These are phyloP conservation scores for Hermanozyma aechmeae DNA, from an alignment of 805 yeast species.

Conservation along the genomic window DNA sequence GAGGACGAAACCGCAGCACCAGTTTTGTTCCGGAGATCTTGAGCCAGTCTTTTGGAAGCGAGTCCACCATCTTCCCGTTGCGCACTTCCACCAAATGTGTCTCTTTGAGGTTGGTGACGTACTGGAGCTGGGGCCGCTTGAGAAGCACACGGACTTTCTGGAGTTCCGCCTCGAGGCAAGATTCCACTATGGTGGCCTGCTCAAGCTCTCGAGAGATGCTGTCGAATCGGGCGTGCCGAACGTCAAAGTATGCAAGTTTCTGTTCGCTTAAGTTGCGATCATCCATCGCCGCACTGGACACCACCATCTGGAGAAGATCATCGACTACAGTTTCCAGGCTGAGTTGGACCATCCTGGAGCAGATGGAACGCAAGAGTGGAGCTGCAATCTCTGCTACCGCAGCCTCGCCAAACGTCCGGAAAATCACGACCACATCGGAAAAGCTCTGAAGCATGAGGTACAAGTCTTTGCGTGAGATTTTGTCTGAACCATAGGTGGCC, in stretches of 20 bases:
- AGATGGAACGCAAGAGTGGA: constrained; percentile 23
- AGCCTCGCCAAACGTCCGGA: constrained; percentile 6
- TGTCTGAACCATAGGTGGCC: constrained; percentile 16
- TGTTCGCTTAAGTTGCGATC: constrained; percentile 37
- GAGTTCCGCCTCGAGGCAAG: constrained; percentile 46
- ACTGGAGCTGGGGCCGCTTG: constrained; percentile 49
- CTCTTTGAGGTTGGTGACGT: constrained; percentile 48
- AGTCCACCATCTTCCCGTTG: constrained; percentile 41
- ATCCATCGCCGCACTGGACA: constrained; percentile 42
- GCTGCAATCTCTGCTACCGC: constrained; percentile 12
- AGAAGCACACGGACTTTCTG: constrained; percentile 32
- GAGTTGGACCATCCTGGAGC: constrained; percentile 27
- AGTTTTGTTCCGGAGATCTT: constrained; percentile 61
- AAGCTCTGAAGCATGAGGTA: constrained; percentile 43
- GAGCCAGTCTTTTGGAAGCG: constrained; percentile 68
- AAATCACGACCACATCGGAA: constrained; percentile 18
- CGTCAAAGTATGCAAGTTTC: constrained; percentile 18
- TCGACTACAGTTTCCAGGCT: constrained; percentile 21
- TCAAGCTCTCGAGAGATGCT: constrained; percentile 25
- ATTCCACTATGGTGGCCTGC: constrained; percentile 36
- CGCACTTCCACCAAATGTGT: constrained; percentile 73
- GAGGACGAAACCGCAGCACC: constrained; percentile 67
- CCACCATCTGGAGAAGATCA: constrained; percentile 39
- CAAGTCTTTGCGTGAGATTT: constrained; percentile 51
- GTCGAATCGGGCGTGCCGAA: too few species aligned